These are phyloP conservation scores for Sonneratia alba DNA, from an alignment of 345 rosid genomes.

Conservation along the genomic window DNA sequence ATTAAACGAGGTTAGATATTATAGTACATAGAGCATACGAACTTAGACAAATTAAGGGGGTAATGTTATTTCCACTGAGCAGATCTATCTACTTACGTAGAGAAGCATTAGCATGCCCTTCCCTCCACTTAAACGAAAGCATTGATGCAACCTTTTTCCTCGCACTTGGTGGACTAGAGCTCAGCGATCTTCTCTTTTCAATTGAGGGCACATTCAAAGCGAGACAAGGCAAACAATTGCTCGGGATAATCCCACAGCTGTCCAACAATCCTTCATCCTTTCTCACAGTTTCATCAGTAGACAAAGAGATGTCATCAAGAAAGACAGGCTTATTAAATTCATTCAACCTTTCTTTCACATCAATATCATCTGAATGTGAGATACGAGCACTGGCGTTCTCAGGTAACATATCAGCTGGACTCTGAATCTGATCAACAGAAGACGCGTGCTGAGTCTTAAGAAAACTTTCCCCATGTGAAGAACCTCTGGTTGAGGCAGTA, in stretches of 20 bases:
- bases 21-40: neutral
- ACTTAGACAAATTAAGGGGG: neutral
- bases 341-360: slow-evolving; percentile 18
- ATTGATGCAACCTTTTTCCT: slow-evolving; percentile 49
- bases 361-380: slow-evolving; percentile 21
- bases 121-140: slow-evolving; percentile 75
- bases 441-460: slow-evolving; percentile 13
- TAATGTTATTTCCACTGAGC: neutral
- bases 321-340: slow-evolving; percentile 44
- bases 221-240: slow-evolving; percentile 80
- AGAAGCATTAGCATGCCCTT: slow-evolving; percentile 57
- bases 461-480: slow-evolving; percentile 24
- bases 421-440: slow-evolving; percentile 26
- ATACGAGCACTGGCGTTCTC: slow-evolving; percentile 32
- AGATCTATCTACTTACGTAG: slow-evolving; percentile 37
- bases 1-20: neutral
- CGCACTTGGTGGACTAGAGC: slow-evolving; percentile 54
- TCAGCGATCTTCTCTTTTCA: slow-evolving; percentile 65
- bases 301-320: slow-evolving; percentile 41
- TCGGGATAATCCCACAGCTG: slow-evolving; percentile 62
- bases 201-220: slow-evolving; percentile 48
- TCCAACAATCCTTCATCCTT: slow-evolving; percentile 38
- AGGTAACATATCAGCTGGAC: slow-evolving; percentile 25
- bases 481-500: slow-evolving; percentile 28
- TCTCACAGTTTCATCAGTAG: slow-evolving; percentile 41